These are phyloP conservation scores for Pleurotus giganteus DNA, from an alignment of 768 basidiomycete species.

Conservation along the genomic window DNA sequence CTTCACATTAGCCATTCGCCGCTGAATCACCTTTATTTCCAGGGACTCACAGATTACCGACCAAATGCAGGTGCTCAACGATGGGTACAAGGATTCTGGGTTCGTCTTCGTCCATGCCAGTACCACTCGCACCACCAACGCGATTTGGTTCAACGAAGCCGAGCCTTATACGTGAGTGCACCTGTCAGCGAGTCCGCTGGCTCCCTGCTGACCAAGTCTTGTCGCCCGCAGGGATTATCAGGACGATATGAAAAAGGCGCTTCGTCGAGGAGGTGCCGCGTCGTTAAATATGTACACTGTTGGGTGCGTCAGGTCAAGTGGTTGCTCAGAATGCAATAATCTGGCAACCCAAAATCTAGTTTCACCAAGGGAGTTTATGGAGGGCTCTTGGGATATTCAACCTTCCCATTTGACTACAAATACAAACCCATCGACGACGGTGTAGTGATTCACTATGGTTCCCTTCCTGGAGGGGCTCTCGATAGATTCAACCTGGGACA, in stretches of 20 bases:
- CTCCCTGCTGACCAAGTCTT: background rate
- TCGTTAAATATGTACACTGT: slow-evolving; percentile 39
- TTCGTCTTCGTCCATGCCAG: slow-evolving; percentile 26
- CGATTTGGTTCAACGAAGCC: slow-evolving; percentile 33
- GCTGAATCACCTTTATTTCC: slow-evolving; percentile 6
- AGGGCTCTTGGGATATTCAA: slow-evolving; percentile 38
- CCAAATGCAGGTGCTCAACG: slow-evolving; percentile 33
- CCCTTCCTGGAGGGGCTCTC: slow-evolving; percentile 29
- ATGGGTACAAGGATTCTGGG: slow-evolving; percentile 26
- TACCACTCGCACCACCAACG: slow-evolving; percentile 28
- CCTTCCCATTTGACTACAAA: slow-evolving; percentile 31
- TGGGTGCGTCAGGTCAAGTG: slow-evolving; percentile 27
- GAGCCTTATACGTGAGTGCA: slow-evolving; percentile 14
- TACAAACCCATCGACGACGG: slow-evolving; percentile 32
- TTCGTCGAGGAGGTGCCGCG: slow-evolving; percentile 28
- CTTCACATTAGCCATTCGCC: slow-evolving; percentile 5
- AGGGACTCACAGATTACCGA: slow-evolving; percentile 22
- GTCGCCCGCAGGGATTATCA: slow-evolving; percentile 15
- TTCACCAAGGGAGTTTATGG: slow-evolving; percentile 19
- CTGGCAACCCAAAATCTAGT: slow-evolving; percentile 6
- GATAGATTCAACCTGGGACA: slow-evolving; percentile 25
- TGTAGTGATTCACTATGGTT: slow-evolving; percentile 24
- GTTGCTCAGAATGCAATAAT: background rate
- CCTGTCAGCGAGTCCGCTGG: too few relatives aligned
- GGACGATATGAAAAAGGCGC: slow-evolving; percentile 30